Percentiles rank a stretch among this genome's conserved stretches.
Conservation (phyloP, 2,329 filamentous ascomycete genomes). For the Pseudogymnoascus sp. region DNA sequence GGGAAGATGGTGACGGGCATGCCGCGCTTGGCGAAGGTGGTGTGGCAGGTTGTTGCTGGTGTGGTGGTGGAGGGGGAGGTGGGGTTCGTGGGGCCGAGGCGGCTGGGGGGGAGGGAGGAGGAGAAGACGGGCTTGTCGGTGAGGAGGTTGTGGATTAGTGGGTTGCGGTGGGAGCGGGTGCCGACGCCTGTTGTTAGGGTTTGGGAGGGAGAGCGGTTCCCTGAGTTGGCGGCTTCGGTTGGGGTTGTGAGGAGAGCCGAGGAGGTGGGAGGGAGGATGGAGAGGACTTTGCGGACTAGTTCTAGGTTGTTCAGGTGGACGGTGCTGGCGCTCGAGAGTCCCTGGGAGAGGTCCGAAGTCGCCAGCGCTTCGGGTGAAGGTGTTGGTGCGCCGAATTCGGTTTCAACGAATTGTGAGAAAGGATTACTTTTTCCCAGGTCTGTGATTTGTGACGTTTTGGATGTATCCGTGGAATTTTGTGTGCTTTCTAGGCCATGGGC, state of each 20-base stretch:
- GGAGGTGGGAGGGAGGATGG: constrained; percentile 72
- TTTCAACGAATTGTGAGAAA: constrained; percentile 10
- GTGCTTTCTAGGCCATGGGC: constrained; percentile 24
- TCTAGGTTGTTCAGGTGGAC: constrained; percentile 65
- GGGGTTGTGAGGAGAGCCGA: constrained; percentile 88
- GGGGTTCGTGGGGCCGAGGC: constrained; percentile 37
- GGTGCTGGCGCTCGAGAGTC: constrained; percentile 24
- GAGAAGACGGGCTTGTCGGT: constrained; percentile 93
- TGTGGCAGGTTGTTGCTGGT: constrained; percentile 39
- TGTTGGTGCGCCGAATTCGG: background rate
- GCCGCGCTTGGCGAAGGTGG: constrained; percentile 84
- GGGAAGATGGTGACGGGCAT: constrained; percentile 84
- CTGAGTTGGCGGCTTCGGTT: constrained; percentile 59
- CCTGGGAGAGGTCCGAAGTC: constrained; percentile 13
- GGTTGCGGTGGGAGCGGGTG: constrained; percentile 60
- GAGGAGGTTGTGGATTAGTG: constrained; percentile 88
- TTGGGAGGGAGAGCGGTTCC: constrained; percentile 31
- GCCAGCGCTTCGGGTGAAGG: background rate
- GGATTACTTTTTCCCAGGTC: background rate
- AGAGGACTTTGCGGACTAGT: constrained; percentile 62
- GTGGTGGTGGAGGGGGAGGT: constrained; percentile 24
- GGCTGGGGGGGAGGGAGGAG: constrained; percentile 73
- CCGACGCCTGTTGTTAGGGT: constrained; percentile 33
- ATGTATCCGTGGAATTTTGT: constrained; percentile 22
- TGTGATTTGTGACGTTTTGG: background rate